Evolutionary conservation across 139 green algal genomes (phyloP), one percentile per base, ranked within the genome.

Genomic region (Tetradesmus obliquus): DNA sequence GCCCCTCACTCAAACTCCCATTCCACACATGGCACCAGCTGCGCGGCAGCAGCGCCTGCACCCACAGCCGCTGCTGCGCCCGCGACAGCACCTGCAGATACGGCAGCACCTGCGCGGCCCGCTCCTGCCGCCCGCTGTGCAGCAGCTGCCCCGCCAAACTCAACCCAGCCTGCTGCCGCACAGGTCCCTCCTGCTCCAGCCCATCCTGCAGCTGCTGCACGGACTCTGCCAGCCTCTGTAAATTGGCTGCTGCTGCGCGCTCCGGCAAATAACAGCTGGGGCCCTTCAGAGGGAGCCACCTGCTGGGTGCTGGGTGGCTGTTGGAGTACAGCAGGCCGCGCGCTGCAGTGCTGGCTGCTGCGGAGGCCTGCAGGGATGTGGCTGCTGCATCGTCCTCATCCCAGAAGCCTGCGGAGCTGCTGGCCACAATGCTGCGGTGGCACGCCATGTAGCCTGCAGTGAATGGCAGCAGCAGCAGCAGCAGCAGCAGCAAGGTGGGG

Each of bases 241-340:
- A 8, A 55, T 93, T 93, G 7, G 51, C 53, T 45, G 76, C 79
- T 66, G 85, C 85, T 81, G 91, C 91, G 2, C 79, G 79, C 55
- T 86, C 85, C 19, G 87, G 84, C 58, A 82, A 24, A 20, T 60
- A 86, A n/a, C 81, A 91, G 22, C 55, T 60, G 24, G 84, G 87
- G 51, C 82, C 84, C 12, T 60, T 24, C 20, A 93, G 8, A 4
- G 91, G 84, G 5, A 88, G 45, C 91, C 91, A 93, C 10, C 83
- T 86, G 58, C 91, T 91, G 55, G 95, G 92, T 13, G 94, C 95
- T 53, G 94, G 95, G 82, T 96, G 93, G 71, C 71, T 69, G 53
- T 96, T 96, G 60, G 85, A 81, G 22, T 94, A 97, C 80, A 96
- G 93, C 45, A 97, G 58, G 9, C 96, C 96, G 2, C 96, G 91